A percentile compares a stretch with the other conserved stretches of the same genome.
Evolutionary conservation across 495 filamentous ascomycete species (phyloP).

Genomic region (Neurospora sp.): DNA sequence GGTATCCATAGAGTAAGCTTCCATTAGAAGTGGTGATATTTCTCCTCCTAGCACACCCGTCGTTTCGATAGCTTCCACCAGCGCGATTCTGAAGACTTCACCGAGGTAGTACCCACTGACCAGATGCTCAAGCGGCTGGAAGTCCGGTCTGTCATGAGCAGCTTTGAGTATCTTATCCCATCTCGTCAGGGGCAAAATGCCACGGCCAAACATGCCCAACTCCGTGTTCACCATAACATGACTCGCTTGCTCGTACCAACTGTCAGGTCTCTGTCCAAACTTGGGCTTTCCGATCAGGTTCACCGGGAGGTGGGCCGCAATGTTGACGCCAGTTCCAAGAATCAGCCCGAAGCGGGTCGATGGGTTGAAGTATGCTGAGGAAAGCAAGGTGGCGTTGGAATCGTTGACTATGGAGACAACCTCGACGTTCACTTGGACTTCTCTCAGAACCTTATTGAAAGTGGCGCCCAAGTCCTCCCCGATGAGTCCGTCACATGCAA

Average conservation of each 20-base stretch:
- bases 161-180: constrained; percentile 60
- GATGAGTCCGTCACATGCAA: constrained; percentile 40
- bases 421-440: constrained; percentile 42
- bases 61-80: constrained; percentile 52
- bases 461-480: constrained; percentile 44
- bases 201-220: constrained; percentile 68
- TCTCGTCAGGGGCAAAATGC: constrained; percentile 57
- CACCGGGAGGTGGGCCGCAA: constrained; percentile 43
- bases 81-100: constrained; percentile 62
- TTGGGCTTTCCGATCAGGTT: constrained; percentile 41
- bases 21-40: constrained; percentile 40
- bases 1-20: constrained; percentile 51
- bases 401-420: constrained; percentile 80
- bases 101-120: constrained; percentile 77
- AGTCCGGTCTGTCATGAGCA: constrained; percentile 61
- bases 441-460: constrained; percentile 37
- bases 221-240: constrained; percentile 74
- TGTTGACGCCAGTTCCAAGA: constrained; percentile 48
- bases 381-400: constrained; percentile 68
- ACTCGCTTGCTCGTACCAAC: constrained; percentile 46
- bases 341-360: constrained; percentile 52
- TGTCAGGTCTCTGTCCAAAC: constrained; percentile 40
- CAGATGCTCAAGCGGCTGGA: constrained; percentile 79
- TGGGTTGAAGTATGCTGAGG: constrained; percentile 60
- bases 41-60: constrained; percentile 46